phyloP scores from a whole-genome alignment of 768 basidiomycete genomes.

The Candolleomyces efflorescens region DNA sequence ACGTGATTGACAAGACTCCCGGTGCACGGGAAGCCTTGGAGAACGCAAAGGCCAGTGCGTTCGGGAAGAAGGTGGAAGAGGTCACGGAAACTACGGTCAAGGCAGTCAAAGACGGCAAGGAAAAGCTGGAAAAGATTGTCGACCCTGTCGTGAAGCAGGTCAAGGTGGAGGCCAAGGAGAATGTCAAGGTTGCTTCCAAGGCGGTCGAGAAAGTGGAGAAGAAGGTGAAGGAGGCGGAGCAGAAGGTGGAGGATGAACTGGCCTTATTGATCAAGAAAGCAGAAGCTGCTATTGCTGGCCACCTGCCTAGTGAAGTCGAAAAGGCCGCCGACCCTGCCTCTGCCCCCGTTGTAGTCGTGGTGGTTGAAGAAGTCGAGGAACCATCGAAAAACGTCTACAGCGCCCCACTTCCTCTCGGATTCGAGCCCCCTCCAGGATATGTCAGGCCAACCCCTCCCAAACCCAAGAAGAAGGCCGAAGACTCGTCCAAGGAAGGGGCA shows the following conservation, averaged over 20 bases:
- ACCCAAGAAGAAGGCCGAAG: conserved; percentile 13
- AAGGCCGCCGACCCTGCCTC: conserved; percentile 9
- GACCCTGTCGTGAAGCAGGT: conserved; percentile 39
- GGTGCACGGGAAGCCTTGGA: conserved; percentile 29
- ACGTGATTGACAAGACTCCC: conserved; percentile 43
- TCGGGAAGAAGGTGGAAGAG: conserved; percentile 33
- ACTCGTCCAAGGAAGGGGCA: conserved; percentile 14
- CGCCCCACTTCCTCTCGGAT: conserved; percentile 82
- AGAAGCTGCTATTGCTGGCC: conserved; percentile 61
- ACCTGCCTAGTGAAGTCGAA: conserved; percentile 20
- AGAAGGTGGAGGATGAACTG: conserved; percentile 57
- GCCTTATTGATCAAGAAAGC: conserved; percentile 66
- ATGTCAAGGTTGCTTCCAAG: background rate
- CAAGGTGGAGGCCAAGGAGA: conserved; percentile 17
- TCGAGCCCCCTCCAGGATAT: conserved; percentile 91
- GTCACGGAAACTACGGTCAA: conserved; percentile 37
- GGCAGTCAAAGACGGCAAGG: conserved; percentile 39
- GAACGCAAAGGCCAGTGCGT: conserved; percentile 20
- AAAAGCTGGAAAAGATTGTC: conserved; percentile 35
- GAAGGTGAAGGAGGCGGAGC: conserved; percentile 31
- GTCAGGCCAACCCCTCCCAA: conserved; percentile 55
- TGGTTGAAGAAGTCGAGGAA: conserved; percentile 20
- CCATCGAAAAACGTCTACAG: conserved; percentile 51
- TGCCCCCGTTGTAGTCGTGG: conserved; percentile 9
- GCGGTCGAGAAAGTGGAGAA: conserved; percentile 16